phyloP scores from a whole-genome alignment of 2,329 filamentous ascomycete genomes.

The Esteya vermicola region DNA sequence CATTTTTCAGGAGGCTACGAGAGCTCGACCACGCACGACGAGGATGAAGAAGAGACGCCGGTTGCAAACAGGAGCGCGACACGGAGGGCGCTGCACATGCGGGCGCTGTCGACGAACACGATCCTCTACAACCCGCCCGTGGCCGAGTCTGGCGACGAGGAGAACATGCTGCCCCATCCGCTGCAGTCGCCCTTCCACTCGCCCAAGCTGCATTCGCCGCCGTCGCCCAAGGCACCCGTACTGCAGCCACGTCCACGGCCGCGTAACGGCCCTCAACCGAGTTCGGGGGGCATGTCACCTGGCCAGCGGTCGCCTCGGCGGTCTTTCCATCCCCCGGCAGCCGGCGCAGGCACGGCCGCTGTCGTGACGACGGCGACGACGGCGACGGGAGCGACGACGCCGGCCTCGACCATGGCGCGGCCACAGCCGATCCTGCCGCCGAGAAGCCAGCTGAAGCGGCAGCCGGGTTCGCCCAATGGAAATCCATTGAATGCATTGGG shows the following conservation, averaged over 20 bases:
- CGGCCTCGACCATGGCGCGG: no score
- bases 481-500: no score
- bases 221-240: constrained; percentile 23
- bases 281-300: constrained; percentile 14
- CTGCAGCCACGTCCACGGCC: constrained; percentile 18
- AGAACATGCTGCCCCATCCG: background rate
- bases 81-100: constrained; percentile 36
- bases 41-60: background rate
- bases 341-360: no score
- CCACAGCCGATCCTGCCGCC: constrained; percentile 42
- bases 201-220: constrained; percentile 18
- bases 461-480: constrained; percentile 38
- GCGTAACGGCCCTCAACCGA: constrained; percentile 24
- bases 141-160: constrained; percentile 13
- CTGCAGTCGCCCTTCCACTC: no score
- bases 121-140: constrained; percentile 62
- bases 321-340: constrained; percentile 27
- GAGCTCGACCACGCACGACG: no score
- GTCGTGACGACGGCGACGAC: no score
- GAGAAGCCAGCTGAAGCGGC: constrained; percentile 35
- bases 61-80: background rate
- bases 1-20: no score
- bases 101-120: constrained; percentile 68
- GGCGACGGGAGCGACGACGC: no score
- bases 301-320: constrained; percentile 32